Base-by-base conservation (phyloP, 371 early-diverging fungal genomes). In the Coemansia sp. region DNA sequence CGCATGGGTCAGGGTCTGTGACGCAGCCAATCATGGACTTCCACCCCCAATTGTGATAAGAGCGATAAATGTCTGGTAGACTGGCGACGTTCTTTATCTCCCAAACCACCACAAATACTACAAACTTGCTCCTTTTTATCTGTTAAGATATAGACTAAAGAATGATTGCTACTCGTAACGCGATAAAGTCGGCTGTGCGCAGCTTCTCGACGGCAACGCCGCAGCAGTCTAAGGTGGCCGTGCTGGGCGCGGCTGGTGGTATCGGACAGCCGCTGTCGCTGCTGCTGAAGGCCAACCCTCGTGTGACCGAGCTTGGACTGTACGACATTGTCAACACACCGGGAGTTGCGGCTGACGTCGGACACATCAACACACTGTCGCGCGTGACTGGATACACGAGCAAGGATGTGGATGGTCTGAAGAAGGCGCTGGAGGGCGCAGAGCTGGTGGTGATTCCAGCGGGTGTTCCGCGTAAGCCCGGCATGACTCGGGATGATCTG, bases 381-480 rank as follows among this genome's bases (percentile, higher is more conserved):
- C 86, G 86, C 81, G 92, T 90, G 75, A 88, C 86, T 63, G 99
- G 98, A 52, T 92, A 90, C 88, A 82, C 80, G 54, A 88, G 91
- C 73, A 89, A 89, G 74, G 93, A 90, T 41, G 83, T 91, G 78
- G 87, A 89, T 56, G 90, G 91, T 63, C 88, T 98, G 83, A 88
- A 88, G 84, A 86, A 84, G 70, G 92, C 98, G 40, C 84, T 99
- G 61, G 83, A 86, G 70, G 97, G 89, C 66, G 87, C 91, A 51
- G 90, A 96, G 71, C 82, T 97, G 66, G 94, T 99, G 67, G 92
- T 97, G 73, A 95, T 97, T 84, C 98, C 99, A 61, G 99, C 99
- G 72, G 99, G 99, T 83, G 96, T 98, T 58, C 98, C 99, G 70
- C 90, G 99, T 74, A 99, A 99, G 91, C 99, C 98, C 69, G 98